Conservation (phyloP, 345 rosid species). For the Pelargonium nanum region DNA sequence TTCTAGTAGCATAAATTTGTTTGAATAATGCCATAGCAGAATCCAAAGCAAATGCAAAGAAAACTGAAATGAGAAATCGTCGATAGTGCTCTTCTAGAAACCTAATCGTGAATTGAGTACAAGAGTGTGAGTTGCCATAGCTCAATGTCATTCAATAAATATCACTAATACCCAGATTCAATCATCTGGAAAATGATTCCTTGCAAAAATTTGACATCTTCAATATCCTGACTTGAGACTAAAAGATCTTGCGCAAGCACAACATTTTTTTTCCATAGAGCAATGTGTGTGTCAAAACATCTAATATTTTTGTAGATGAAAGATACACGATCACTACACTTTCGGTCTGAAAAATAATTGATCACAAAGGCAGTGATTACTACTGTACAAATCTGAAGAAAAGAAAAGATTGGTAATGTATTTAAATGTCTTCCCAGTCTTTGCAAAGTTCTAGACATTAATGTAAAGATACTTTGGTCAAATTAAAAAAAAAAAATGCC, state of each 20-base stretch:
- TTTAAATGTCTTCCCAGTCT: neutral
- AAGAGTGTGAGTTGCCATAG: neutral
- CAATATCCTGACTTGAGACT: neutral
- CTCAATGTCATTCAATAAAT: too few relatives aligned
- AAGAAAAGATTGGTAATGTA: neutral
- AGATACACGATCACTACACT: neutral
- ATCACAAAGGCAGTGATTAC: neutral
- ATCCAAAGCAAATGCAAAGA: neutral
- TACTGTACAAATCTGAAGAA: neutral
- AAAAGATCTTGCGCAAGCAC: neutral
- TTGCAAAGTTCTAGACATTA: neutral
- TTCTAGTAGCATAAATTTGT: neutral
- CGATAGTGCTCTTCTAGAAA: neutral
- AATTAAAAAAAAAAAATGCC: conserved; percentile 4
- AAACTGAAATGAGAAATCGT: neutral
- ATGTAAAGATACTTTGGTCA: neutral
- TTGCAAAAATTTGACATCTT: too few relatives aligned
- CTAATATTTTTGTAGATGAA: neutral
- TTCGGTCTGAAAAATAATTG: neutral
- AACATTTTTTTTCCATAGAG: too few relatives aligned
- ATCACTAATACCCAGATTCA: too few relatives aligned
- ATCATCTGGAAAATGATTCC: too few relatives aligned
- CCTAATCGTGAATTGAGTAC: neutral
- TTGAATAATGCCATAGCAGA: neutral
- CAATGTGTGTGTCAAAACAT: neutral